A percentile compares a stretch with the other conserved stretches of the same genome.
These are phyloP conservation scores for Bimuria novae-zelandiae DNA, from an alignment of 2,329 filamentous ascomycete genomes.

Conservation along the genomic window DNA sequence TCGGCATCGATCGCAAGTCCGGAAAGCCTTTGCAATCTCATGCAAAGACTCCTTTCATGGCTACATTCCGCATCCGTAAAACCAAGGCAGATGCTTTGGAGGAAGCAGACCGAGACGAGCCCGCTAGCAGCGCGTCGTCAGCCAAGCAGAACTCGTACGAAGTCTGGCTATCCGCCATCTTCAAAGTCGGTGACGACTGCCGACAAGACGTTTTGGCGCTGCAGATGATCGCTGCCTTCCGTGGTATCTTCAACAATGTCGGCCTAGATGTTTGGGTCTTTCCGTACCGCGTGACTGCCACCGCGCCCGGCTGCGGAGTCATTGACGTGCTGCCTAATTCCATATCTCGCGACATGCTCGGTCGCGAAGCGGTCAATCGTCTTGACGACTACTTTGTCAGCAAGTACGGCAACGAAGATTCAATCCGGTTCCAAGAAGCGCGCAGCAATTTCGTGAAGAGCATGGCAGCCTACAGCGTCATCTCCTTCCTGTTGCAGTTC, in stretches of 20 bases:
- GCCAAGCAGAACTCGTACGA: constrained; percentile 68
- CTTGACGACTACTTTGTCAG: constrained; percentile 98
- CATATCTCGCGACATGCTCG: constrained; percentile 97
- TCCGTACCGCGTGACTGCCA: constrained; percentile 95
- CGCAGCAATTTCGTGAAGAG: constrained; percentile 98
- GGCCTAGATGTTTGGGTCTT: constrained; percentile 97
- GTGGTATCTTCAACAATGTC: constrained; percentile 93
- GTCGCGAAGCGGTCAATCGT: constrained; percentile 95
- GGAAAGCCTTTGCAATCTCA: constrained; percentile 97
- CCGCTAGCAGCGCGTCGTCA: constrained; percentile 35
- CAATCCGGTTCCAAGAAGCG: constrained; percentile 90
- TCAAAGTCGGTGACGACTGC: constrained; percentile 99
- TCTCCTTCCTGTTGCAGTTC: constrained; percentile 96
- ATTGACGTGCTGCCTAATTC: constrained; percentile 98
- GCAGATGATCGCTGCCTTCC: constrained; percentile 97
- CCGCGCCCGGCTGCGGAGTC: constrained; percentile 94
- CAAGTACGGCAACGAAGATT: constrained; percentile 97
- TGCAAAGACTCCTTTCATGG: constrained; percentile 98
- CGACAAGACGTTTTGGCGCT: constrained; percentile 94
- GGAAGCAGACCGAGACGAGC: constrained; percentile 34
- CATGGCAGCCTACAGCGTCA: constrained; percentile 98
- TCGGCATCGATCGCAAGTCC: constrained; percentile 97
- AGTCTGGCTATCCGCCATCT: constrained; percentile 99
- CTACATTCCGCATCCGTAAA: constrained; percentile 95
- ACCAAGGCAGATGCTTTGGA: constrained; percentile 55